Base-by-base conservation (phyloP, 345 rosid genomes). In the Sisymbrium altissimum region DNA sequence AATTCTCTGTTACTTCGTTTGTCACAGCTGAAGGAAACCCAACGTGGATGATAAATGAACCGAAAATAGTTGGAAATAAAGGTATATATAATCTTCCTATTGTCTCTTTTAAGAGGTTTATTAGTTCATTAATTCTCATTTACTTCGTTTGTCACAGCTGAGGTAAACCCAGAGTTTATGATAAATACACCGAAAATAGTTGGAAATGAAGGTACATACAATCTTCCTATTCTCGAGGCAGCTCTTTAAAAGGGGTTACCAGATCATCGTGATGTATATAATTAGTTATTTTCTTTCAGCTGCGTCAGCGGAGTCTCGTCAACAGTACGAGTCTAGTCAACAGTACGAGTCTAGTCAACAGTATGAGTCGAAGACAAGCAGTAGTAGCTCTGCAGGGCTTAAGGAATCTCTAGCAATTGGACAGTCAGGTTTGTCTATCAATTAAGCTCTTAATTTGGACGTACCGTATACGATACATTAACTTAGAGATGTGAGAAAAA, bases 381-480 rank as follows among this genome's bases (percentile, higher is more conserved):
- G n/a, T 29, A 13, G 41, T 29, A 19, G 50, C 48, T 49, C n/a
- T n/a, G n/a, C 60, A 27, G 19, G 30, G 27, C 17, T 61, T 17
- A 5, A 25, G 6, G 75, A 13, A 38, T 48, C 67, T 36, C 19
- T 71, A 11, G 19, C 59, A 46, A 36, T 62, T 62, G 41, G 15
- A 61, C 53, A 50, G 23, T 62, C 69, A 62, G 69, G 69, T 70
- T 33, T 19, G 50, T 45, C 25, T 69, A 65, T 14, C 27, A 70
- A 8, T 21, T 19, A 45, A 57, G 15, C 56, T 43, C 23, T 69
- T 8, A 8, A 41, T 55, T 65, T 33, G 18, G 29, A 46, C 50
- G 39, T 55, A 23, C 50, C 23, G 19, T 39, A 23, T 23, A 59
- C 36, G 12, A 19, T 39, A 59, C 45, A 59, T 38, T 38, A 21